Base-by-base conservation (phyloP, 2,329 filamentous ascomycete genomes). In the Colletotrichum salicis region DNA sequence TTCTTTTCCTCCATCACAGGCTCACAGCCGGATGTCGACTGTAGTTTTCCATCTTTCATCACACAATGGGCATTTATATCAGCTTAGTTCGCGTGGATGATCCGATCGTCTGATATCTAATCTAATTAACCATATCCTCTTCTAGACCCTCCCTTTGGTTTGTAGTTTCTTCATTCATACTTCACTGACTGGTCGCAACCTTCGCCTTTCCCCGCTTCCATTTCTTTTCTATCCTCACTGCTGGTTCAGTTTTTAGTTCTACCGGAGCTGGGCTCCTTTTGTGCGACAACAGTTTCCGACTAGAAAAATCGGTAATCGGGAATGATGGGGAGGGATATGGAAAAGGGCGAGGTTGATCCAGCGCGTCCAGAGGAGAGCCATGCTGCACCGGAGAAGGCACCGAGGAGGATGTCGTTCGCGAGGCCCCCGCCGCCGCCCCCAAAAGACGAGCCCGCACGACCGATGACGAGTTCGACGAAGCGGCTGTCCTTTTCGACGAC, bases 401-500 rank as follows among this genome's bases (percentile, higher is more conserved):
- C 29, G 15, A 67, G 41, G 57, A 71, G 57, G 24, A 11, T 72
- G 7, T 71, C 67, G 8, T 33, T 72, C 13, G 35, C 48, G 13
- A 67, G 58, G 3, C 66, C 67, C 31, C 61, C 70, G 15, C 56
- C 70, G 11, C 61, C 70, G 27, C 67, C 62, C 13, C 63, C 68
- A 27, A 67, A 72, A 24, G 52, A 67, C 27, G 51, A 72, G 5
- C 5, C 11, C 4, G n/a, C 51, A 7, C 71, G 77, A 58, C 80
- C 78, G 5, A 76, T 78, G 56, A 80, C 80, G 1, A 76, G 77
- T 22, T 82, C 82, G n/a, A 80, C 79, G 4, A 82, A 75, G 73
- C 76, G 78, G 41, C 74, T 80, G 5, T 84, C 83, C 1, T 81
- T 80, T 71, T 77, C 78, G n/a, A 73, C 73, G 41, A 73, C 73